These are phyloP conservation scores for Chlorella ohadii DNA, from an alignment of 139 green algal genomes.

Conservation along the genomic window DNA sequence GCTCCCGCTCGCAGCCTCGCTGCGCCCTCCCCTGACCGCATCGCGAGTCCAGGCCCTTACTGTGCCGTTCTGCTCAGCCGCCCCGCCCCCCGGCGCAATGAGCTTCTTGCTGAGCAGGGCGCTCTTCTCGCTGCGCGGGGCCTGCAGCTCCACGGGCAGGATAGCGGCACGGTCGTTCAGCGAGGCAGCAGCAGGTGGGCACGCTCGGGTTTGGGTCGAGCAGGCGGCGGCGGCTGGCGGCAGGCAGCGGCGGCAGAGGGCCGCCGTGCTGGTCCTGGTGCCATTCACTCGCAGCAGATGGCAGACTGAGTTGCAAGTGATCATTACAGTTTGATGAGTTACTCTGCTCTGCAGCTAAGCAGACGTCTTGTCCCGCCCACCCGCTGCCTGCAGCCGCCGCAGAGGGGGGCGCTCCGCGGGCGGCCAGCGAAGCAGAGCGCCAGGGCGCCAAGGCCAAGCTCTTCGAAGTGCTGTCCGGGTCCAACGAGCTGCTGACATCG, in stretches of 20 bases:
- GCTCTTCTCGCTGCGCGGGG: neutral
- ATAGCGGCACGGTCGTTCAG: neutral
- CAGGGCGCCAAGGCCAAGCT: slow-evolving; percentile 24
- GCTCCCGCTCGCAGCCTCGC: too few relatives aligned
- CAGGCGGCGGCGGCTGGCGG: neutral
- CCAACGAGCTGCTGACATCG: neutral
- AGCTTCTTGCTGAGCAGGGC: neutral
- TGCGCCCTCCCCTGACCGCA: neutral
- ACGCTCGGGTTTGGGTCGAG: neutral
- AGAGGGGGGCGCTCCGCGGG: too few relatives aligned
- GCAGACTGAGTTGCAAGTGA: too few relatives aligned
- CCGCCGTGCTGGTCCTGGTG: too few relatives aligned
- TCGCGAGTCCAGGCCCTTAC: neutral
- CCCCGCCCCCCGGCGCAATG: too few relatives aligned
- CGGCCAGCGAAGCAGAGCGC: neutral
- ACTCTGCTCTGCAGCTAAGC: neutral
- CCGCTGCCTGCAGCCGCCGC: neutral
- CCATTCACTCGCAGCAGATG: too few relatives aligned
- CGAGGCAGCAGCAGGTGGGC: slow-evolving; percentile 20
- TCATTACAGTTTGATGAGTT: too few relatives aligned
- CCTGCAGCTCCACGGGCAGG: neutral
- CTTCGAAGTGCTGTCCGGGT: neutral
- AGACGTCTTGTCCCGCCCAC: too few relatives aligned
- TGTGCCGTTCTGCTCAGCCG: too few relatives aligned
- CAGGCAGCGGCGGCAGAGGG: too few relatives aligned